Evolutionary conservation across 805 yeast species (phyloP).

Genomic region (Sugiyamaella marilandica): DNA sequence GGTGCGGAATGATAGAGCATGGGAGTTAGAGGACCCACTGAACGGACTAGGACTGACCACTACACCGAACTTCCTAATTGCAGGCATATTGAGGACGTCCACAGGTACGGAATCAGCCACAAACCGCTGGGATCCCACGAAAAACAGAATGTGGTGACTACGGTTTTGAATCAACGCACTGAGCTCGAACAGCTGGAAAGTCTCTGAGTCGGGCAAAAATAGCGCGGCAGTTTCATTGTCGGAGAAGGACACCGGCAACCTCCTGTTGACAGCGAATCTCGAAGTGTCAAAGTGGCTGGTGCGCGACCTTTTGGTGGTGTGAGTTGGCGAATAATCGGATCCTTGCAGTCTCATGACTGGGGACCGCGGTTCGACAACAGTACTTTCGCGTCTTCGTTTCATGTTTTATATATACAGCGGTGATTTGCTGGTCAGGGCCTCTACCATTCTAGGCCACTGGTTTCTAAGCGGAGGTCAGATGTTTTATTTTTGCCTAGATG

Average conservation of each 20-base stretch:
- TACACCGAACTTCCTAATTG: not conserved
- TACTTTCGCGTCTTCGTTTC: not conserved
- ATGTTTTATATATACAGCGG: not conserved
- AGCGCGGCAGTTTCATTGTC: conserved; percentile 1
- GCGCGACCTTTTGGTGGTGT: conserved; percentile 1
- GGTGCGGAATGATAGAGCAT: not conserved
- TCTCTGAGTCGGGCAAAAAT: not conserved
- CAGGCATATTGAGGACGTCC: not conserved
- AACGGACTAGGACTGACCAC: not conserved
- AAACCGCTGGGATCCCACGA: not conserved
- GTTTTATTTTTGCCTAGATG: not conserved
- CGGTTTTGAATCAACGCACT: not conserved
- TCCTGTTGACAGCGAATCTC: not conserved
- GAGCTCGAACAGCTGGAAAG: not conserved
- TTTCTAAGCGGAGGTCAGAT: not conserved
- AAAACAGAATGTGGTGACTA: not conserved
- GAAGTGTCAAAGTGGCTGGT: not conserved
- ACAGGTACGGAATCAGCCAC: not conserved
- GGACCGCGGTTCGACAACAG: not conserved
- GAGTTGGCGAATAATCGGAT: not conserved
- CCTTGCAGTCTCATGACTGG: not conserved
- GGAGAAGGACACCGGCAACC: not conserved
- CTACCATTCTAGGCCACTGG: not conserved
- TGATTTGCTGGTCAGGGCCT: too few species aligned
- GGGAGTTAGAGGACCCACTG: not conserved